These are phyloP conservation scores for Flaveria trinervia DNA, from an alignment of 129 eudicot species.

Conservation along the genomic window DNA sequence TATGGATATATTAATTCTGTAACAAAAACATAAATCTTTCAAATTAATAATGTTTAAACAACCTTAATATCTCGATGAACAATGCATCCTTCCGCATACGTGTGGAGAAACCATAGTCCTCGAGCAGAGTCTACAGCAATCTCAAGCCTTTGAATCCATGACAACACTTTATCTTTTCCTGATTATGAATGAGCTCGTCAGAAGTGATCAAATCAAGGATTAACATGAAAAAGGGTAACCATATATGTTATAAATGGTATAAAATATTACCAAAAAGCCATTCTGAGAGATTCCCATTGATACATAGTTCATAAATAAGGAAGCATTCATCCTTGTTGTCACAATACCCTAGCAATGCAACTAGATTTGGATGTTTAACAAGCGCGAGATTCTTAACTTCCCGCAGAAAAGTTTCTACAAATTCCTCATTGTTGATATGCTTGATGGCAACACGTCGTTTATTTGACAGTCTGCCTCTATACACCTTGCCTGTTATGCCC, in stretches of 20 bases:
- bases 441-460: constrained; percentile 57
- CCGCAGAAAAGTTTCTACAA: constrained; percentile 52
- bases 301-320: constrained; percentile 65
- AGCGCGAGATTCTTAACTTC: constrained; percentile 60
- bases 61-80: constrained; percentile 75
- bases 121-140: constrained; percentile 57
- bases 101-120: constrained; percentile 75
- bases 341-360: constrained; percentile 61
- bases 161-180: constrained; percentile 48
- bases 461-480: constrained; percentile 47
- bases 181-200: constrained; percentile 13
- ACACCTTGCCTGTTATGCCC: constrained; percentile 54
- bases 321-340: constrained; percentile 52
- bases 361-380: constrained; percentile 69
- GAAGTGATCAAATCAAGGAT: constrained; percentile 7
- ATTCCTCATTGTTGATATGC: constrained; percentile 57
- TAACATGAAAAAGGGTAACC: background rate
- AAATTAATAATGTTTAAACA: background rate
- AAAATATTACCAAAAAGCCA: constrained; percentile 57
- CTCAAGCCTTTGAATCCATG: constrained; percentile 66
- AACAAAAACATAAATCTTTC: background rate
- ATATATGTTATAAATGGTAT: background rate
- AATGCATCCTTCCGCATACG: constrained; percentile 59
- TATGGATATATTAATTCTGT: background rate
- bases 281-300: constrained; percentile 65